phyloP scores from a whole-genome alignment of 2,329 filamentous ascomycete species.

The Botrytis byssoidea region DNA sequence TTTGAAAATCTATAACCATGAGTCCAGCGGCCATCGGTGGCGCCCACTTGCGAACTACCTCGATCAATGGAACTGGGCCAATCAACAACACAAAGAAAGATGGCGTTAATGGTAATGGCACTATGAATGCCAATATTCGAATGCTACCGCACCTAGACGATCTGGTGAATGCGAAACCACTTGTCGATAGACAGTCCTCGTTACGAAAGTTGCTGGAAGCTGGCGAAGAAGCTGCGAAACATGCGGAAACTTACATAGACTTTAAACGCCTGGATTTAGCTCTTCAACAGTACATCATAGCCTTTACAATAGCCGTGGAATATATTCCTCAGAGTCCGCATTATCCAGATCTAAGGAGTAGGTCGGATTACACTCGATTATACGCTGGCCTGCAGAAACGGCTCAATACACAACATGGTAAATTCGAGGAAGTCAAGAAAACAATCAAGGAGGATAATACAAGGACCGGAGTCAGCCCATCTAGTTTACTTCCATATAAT shows the following conservation, averaged over 20 bases:
- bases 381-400: conserved; percentile 52
- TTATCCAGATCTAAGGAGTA: conserved; percentile 62
- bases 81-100: conserved; percentile 25
- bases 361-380: conserved; percentile 49
- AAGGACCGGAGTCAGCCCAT: conserved; percentile 52
- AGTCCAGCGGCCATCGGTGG: conserved; percentile 36
- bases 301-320: conserved; percentile 75
- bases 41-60: conserved; percentile 29
- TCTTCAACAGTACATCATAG: conserved; percentile 79
- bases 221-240: conserved; percentile 53
- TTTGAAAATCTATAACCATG: conserved; percentile 29
- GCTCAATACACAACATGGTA: conserved; percentile 48
- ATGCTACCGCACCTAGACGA: conserved; percentile 46
- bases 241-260: conserved; percentile 60
- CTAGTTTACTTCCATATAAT: background rate
- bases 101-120: conserved; percentile 26
- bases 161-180: conserved; percentile 41
- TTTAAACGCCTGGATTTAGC: conserved; percentile 70
- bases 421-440: conserved; percentile 58
- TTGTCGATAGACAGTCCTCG: conserved; percentile 42
- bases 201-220: conserved; percentile 53
- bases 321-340: conserved; percentile 74
- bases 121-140: conserved; percentile 28
- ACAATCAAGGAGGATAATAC: conserved; percentile 63
- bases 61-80: conserved; percentile 32